Conservation (phyloP, 331 rosid species). For the Malus hybrid region DNA sequence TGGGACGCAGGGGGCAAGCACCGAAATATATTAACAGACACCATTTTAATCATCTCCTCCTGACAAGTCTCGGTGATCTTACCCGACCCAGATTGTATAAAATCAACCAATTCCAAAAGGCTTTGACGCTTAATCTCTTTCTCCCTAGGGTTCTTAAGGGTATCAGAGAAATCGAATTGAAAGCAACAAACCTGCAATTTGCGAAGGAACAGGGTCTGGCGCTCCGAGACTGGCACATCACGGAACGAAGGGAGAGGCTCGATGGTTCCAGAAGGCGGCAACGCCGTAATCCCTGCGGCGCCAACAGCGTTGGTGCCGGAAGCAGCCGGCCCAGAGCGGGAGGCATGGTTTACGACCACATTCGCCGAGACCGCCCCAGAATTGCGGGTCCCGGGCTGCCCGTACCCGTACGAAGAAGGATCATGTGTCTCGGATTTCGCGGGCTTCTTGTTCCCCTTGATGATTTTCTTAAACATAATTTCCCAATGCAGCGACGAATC, state of each 20-base stretch:
- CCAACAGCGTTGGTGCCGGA: constrained; percentile 18
- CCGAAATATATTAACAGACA: constrained; percentile 78
- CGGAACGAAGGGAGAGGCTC: constrained; percentile 72
- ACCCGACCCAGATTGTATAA: constrained; percentile 85
- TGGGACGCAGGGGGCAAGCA: constrained; percentile 83
- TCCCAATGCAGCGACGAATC: constrained; percentile 28
- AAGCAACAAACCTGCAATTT: constrained; percentile 72
- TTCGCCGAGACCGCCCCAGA: constrained; percentile 30
- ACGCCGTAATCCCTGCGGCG: neutral
- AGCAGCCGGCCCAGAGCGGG: constrained; percentile 41
- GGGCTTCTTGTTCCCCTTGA: constrained; percentile 81
- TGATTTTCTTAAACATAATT: constrained; percentile 77
- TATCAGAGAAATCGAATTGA: constrained; percentile 68
- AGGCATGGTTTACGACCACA: constrained; percentile 69
- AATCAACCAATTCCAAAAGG: constrained; percentile 83
- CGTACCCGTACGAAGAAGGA: constrained; percentile 33
- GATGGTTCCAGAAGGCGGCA: constrained; percentile 54
- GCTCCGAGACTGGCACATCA: constrained; percentile 59
- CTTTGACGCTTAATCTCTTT: constrained; percentile 86
- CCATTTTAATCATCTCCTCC: constrained; percentile 90
- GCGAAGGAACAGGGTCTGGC: constrained; percentile 62
- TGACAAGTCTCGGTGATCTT: constrained; percentile 81
- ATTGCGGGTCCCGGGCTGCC: constrained; percentile 35
- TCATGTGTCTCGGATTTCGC: constrained; percentile 70
- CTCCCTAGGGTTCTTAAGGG: constrained; percentile 65